Base-by-base conservation (phyloP, 257 asterid species). In the Capsicum baccatum region DNA sequence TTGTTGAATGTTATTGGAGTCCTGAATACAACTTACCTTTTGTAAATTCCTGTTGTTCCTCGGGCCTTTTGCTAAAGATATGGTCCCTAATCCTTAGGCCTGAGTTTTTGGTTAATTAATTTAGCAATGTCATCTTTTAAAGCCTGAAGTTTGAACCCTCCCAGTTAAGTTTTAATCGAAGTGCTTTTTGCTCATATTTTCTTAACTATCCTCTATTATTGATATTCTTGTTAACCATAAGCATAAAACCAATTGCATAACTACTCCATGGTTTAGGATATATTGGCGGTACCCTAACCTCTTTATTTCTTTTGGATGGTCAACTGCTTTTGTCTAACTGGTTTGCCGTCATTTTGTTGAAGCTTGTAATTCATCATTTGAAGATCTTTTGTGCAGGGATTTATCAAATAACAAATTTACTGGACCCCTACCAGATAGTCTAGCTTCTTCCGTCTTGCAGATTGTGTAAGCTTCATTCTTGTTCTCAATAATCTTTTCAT, bases 361-460 rank as follows among this genome's bases (percentile, higher is more conserved):
- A 21, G 21, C 80, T 74, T 17, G 68, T 26, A 63, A 59, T 59
- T 83, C 37, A 14, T 81, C 39, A 37, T 52, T 83, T 79, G 48
- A 81, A 44, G 44, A 90, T 74, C 80, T 47, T 79, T 83, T 71
- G 79, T 91, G 90, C 96, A 97, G 99, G 92, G 99, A 97, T 84
- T 90, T 95, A 83, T 94, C 99, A 44, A 87, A 91, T 47, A 97
- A 97, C 89, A 94, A 89, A 88, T 84, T 97, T 9, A 87, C 93
- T 1, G 99, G 99, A 44, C 83, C 88, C 67, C 91, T 97, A 92
- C 98, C 99, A 35, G 96, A 92, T 79, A 87, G 91, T 86, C 92
- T 97, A 85, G 89, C 94, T 70, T 91, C 96, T 48, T 87, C 99
- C 56, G 89, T 87, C 79, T 86, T 97, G 92, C 99, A 94, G 83